These are phyloP conservation scores for Zelopaecilomyces penicillatus DNA, from an alignment of 2,329 filamentous ascomycete genomes.

Conservation along the genomic window DNA sequence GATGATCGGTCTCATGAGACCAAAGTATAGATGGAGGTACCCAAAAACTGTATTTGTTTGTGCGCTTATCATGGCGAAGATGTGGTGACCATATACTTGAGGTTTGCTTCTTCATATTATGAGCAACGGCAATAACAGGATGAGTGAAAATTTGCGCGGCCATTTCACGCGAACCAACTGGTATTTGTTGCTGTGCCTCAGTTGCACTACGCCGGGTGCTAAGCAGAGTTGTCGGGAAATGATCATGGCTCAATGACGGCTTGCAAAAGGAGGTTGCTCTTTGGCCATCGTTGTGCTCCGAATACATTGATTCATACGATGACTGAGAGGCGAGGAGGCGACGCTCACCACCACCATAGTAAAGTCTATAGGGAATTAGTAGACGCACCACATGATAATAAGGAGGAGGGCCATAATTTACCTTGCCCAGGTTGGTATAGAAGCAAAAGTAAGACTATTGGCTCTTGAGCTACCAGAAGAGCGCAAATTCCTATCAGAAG, in stretches of 20 bases:
- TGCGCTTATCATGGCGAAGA: conserved; percentile 54
- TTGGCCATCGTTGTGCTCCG: conserved; percentile 40
- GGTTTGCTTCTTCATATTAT: conserved; percentile 37
- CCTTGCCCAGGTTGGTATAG: conserved; percentile 48
- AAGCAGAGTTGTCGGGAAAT: conserved; percentile 36
- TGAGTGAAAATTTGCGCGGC: conserved; percentile 37
- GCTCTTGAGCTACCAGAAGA: conserved; percentile 42
- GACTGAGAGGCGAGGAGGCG: conserved; percentile 38
- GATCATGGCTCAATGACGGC: conserved; percentile 42
- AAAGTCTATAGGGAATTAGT: conserved; percentile 39
- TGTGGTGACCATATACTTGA: conserved; percentile 68
- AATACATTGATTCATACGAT: conserved; percentile 38
- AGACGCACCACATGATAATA: background rate
- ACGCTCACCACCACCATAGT: conserved; percentile 61
- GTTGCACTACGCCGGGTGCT: conserved; percentile 37
- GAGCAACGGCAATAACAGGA: conserved; percentile 20
- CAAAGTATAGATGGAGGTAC: conserved; percentile 64
- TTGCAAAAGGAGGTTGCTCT: conserved; percentile 36
- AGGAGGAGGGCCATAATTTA: conserved; percentile 17
- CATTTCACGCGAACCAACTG: conserved; percentile 8
- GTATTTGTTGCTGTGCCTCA: conserved; percentile 21
- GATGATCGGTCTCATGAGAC: conserved; percentile 48
- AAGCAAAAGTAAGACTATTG: conserved; percentile 35
- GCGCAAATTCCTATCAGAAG: conserved; percentile 44
- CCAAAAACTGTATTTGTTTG: conserved; percentile 56